A percentile compares a stretch with the other conserved stretches of the same genome.
Evolutionary conservation across 2,329 filamentous ascomycete species (phyloP).

Genomic region (Fusarium coffeatum): DNA sequence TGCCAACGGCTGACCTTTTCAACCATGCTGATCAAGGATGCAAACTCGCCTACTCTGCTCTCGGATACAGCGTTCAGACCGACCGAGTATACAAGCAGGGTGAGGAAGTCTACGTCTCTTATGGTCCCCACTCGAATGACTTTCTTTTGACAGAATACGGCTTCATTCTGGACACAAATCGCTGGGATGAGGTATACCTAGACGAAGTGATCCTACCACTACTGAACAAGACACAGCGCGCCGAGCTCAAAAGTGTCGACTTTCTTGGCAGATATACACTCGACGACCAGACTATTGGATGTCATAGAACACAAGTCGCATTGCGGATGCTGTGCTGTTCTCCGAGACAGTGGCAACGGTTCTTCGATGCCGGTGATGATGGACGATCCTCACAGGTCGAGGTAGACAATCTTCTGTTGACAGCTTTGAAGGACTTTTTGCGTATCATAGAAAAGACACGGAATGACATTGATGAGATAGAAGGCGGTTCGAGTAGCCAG

Average conservation of each 20-base stretch:
- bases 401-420: conserved; percentile 53
- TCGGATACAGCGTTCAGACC: conserved; percentile 65
- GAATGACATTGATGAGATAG: conserved; percentile 49
- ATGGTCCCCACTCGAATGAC: conserved; percentile 78
- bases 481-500: conserved; percentile 48
- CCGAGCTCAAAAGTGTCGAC: conserved; percentile 56
- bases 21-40: conserved; percentile 66
- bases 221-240: conserved; percentile 53
- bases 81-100: conserved; percentile 63
- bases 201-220: conserved; percentile 60
- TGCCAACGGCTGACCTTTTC: conserved; percentile 79
- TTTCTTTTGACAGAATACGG: conserved; percentile 77
- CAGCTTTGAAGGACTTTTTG: conserved; percentile 54
- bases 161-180: conserved; percentile 61
- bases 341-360: conserved; percentile 54
- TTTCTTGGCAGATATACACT: conserved; percentile 64
- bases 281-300: conserved; percentile 54
- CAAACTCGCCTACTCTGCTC: conserved; percentile 61
- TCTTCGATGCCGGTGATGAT: conserved; percentile 56
- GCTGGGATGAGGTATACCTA: conserved; percentile 62
- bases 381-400: conserved; percentile 58
- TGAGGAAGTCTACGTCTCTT: conserved; percentile 76
- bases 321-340: conserved; percentile 54
- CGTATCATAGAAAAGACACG: conserved; percentile 48
- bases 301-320: conserved; percentile 66